Conservation (phyloP, 2,329 filamentous ascomycete genomes). For the Cytospora piceicola region DNA sequence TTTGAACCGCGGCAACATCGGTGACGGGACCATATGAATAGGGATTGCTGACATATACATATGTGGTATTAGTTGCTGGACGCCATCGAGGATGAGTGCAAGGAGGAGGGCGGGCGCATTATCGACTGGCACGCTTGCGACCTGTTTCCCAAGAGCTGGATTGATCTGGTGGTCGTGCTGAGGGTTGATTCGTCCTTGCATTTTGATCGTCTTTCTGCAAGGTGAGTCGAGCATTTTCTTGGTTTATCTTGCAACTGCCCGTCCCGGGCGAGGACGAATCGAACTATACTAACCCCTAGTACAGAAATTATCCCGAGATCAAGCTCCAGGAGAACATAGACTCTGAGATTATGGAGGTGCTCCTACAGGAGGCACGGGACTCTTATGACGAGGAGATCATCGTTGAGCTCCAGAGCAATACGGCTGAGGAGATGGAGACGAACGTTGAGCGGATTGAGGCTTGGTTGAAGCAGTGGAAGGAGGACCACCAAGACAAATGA, state of each 20-base stretch:
- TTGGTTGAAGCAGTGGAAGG: constrained; percentile 85
- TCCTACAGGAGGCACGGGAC: constrained; percentile 87
- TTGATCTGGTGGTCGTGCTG: constrained; percentile 92
- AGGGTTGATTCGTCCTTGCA: constrained; percentile 78
- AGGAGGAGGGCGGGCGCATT: constrained; percentile 77
- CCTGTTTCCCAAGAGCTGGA: constrained; percentile 88
- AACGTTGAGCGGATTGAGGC: constrained; percentile 83
- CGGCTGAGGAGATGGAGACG: constrained; percentile 79
- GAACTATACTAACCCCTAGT: neutral
- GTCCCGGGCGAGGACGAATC: neutral
- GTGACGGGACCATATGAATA: neutral
- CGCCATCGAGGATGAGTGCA: constrained; percentile 80
- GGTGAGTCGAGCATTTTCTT: constrained; percentile 51
- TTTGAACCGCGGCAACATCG: neutral
- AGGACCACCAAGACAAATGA: constrained; percentile 54
- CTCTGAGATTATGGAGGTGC: constrained; percentile 94
- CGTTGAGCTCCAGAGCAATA: constrained; percentile 84
- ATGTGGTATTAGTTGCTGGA: constrained; percentile 71
- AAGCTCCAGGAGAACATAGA: constrained; percentile 97
- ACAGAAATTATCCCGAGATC: constrained; percentile 76
- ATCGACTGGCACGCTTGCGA: constrained; percentile 99
- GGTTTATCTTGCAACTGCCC: neutral
- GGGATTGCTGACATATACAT: constrained; percentile 27
- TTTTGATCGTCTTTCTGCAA: constrained; percentile 79
- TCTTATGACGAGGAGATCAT: constrained; percentile 86